These are phyloP conservation scores for Caryopteris hybrid DNA, from an alignment of 305 asterid genomes.

Conservation along the genomic window DNA sequence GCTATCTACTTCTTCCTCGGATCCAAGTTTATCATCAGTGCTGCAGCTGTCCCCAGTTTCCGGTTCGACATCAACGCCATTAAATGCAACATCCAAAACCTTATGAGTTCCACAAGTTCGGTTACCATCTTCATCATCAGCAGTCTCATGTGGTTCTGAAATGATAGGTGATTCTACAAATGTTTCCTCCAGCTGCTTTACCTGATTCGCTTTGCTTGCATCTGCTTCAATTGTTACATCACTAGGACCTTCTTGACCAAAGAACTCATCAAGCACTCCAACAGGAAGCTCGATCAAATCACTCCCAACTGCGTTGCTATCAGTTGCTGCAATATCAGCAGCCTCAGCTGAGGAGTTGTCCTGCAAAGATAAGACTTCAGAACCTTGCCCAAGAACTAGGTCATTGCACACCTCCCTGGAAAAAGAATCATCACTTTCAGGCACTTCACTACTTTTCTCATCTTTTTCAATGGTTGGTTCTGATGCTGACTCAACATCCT, in stretches of 20 bases:
- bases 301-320: not conserved
- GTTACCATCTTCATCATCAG: not conserved
- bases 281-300: constrained; percentile 18
- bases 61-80: not conserved
- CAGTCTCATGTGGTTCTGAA: constrained; percentile 6
- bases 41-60: not conserved
- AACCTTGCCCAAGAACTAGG: not conserved
- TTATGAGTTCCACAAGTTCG: not conserved
- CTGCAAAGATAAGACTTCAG: not conserved
- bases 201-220: not conserved
- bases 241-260: not conserved
- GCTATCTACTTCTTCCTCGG: not conserved
- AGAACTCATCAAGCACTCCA: constrained; percentile 19
- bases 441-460: constrained; percentile 8
- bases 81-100: not conserved
- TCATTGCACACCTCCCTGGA: not conserved
- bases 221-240: not conserved
- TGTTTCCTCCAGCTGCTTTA: constrained; percentile 4
- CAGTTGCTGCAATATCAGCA: not conserved
- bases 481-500: not conserved
- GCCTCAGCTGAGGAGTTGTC: not conserved
- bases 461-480: not conserved
- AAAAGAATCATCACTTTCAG: not conserved
- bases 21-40: not conserved
- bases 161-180: not conserved